These are phyloP conservation scores for Setaria italica DNA, from an alignment of 202 grass and related monocot species.

Conservation along the genomic window DNA sequence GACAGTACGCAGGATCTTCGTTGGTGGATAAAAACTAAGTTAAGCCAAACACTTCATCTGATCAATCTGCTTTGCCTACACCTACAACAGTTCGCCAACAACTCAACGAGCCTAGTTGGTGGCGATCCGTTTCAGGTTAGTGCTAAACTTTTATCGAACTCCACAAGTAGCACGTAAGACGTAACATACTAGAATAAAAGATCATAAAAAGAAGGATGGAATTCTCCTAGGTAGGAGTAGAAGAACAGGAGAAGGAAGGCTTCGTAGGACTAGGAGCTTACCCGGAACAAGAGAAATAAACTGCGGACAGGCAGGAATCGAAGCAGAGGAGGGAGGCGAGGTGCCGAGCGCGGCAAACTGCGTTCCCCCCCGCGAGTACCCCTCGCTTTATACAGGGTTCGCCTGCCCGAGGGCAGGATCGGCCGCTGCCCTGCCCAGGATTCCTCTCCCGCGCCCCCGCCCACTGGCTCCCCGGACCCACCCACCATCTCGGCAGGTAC, in stretches of 20 bases:
- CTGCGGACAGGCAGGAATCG: neutral
- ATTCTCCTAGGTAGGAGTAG: neutral
- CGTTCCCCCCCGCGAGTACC: neutral
- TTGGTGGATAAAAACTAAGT: neutral
- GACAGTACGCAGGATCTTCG: neutral
- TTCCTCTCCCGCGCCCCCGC: constrained; percentile 33
- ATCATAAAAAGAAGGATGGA: neutral
- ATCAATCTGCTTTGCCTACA: neutral
- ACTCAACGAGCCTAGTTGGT: neutral
- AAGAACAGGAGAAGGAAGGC: neutral
- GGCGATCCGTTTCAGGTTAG: neutral
- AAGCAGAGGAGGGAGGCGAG: neutral
- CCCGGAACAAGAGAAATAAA: neutral
- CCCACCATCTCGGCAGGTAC: neutral
- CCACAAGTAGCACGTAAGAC: neutral
- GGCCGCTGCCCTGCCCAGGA: constrained; percentile 40
- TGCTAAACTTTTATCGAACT: too few species aligned
- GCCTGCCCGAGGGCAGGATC: constrained; percentile 29
- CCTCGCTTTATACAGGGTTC: constrained; percentile 49
- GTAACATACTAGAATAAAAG: neutral
- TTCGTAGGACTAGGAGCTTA: neutral
- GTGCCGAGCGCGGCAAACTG: constrained; percentile 64
- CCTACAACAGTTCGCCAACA: neutral
- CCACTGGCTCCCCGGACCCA: neutral
- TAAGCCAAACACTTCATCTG: neutral